Conservation (phyloP, 2,329 filamentous ascomycete genomes). For the Microthyrium microscopicum region DNA sequence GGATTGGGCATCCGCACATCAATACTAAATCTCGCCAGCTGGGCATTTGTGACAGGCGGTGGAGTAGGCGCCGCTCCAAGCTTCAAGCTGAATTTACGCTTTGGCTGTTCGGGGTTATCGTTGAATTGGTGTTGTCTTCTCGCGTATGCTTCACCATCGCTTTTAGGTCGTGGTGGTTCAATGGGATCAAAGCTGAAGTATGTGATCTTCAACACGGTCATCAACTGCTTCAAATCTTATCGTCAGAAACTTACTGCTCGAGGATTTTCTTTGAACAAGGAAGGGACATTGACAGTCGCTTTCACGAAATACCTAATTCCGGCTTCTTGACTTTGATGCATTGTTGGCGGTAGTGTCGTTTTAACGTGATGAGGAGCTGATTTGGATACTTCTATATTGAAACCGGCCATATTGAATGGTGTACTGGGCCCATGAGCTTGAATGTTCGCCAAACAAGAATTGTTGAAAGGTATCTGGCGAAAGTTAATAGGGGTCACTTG, state of each 20-base stretch:
- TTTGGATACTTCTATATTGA: slow-evolving; percentile 27
- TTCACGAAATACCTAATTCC: slow-evolving; percentile 93
- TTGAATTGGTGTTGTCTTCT: slow-evolving; percentile 49
- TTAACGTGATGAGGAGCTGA: slow-evolving; percentile 51
- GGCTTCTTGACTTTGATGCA: slow-evolving; percentile 76
- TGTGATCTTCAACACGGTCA: slow-evolving; percentile 9
- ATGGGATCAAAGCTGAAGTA: slow-evolving; percentile 78
- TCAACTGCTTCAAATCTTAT: neutral
- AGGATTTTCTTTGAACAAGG: slow-evolving; percentile 81
- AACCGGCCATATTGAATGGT: slow-evolving; percentile 26
- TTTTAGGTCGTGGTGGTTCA: slow-evolving; percentile 61
- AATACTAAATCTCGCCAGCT: slow-evolving; percentile 47
- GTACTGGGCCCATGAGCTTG: slow-evolving; percentile 24
- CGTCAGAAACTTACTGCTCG: slow-evolving; percentile 27
- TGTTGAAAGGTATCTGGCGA: slow-evolving; percentile 47
- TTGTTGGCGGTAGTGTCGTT: slow-evolving; percentile 71
- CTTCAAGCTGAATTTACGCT: slow-evolving; percentile 4
- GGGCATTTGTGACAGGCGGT: slow-evolving; percentile 15
- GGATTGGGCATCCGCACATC: slow-evolving; percentile 80
- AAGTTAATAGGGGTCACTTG: neutral
- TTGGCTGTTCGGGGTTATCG: slow-evolving; percentile 10
- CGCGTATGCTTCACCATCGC: slow-evolving; percentile 69
- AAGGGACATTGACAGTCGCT: slow-evolving; percentile 78
- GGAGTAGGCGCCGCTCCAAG: slow-evolving; percentile 11
- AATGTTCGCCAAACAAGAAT: slow-evolving; percentile 49